Evolutionary conservation across 2,329 filamentous ascomycete genomes (phyloP).

Genomic region (Aspergillus costaricaensis): DNA sequence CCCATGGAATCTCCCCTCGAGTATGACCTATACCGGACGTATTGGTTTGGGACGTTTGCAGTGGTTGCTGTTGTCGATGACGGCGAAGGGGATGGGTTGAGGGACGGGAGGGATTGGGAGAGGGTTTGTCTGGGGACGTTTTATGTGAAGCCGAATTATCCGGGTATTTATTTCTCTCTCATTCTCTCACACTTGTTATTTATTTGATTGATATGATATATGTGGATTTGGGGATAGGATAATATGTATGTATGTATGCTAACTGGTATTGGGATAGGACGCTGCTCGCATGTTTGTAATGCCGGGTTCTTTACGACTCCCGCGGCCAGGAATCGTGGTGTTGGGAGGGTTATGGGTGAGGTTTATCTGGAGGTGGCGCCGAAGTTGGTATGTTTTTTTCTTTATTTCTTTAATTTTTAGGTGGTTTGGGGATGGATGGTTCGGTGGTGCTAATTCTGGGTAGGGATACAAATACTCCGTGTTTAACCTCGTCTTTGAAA

Average conservation of each 20-base stretch:
- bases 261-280: slow-evolving; percentile 25
- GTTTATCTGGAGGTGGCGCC: slow-evolving; percentile 42
- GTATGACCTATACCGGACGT: slow-evolving; percentile 34
- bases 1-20: slow-evolving; percentile 40
- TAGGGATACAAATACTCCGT: slow-evolving; percentile 46
- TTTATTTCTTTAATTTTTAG: neutral
- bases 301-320: slow-evolving; percentile 40
- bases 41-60: slow-evolving; percentile 45
- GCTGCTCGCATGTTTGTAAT: slow-evolving; percentile 44
- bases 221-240: neutral
- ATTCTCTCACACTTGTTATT: neutral
- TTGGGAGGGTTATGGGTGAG: slow-evolving; percentile 40
- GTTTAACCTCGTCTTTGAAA: slow-evolving; percentile 45
- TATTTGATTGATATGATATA: neutral
- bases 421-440: too few species aligned
- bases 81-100: slow-evolving; percentile 15
- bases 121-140: slow-evolving; percentile 42
- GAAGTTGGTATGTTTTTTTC: slow-evolving; percentile 32
- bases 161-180: slow-evolving; percentile 29
- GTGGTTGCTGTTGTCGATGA: slow-evolving; percentile 34
- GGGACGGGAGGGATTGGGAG: slow-evolving; percentile 37
- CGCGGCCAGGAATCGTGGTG: slow-evolving; percentile 36
- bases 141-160: slow-evolving; percentile 47
- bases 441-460: slow-evolving; percentile 7
- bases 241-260: neutral